phyloP scores from a whole-genome alignment of 176 grass and related monocot genomes.

The Carex cristatella region DNA sequence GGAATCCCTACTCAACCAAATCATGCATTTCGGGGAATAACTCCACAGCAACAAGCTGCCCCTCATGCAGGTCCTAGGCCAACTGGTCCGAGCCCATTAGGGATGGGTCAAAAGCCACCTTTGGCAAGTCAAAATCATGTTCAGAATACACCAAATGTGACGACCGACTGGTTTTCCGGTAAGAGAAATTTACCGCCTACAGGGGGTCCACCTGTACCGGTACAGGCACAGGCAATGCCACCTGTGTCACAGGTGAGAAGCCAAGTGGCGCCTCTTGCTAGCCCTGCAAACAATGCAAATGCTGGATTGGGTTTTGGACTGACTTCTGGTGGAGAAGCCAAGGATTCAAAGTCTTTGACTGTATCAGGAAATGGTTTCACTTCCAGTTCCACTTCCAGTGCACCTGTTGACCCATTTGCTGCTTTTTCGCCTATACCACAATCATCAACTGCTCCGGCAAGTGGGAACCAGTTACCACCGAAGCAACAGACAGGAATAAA shows the following conservation, averaged over 20 bases:
- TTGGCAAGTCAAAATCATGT: conserved; percentile 31
- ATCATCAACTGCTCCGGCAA: conserved; percentile 33
- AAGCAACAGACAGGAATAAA: conserved; percentile 32
- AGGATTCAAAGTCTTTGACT: conserved; percentile 51
- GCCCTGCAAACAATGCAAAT: conserved; percentile 35
- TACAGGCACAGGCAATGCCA: not conserved
- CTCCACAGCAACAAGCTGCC: conserved; percentile 40
- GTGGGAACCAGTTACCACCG: conserved; percentile 42
- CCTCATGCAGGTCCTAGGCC: conserved; percentile 29
- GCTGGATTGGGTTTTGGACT: conserved; percentile 35
- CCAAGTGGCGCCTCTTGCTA: conserved; percentile 39
- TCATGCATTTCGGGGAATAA: conserved; percentile 32
- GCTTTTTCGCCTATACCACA: conserved; percentile 23
- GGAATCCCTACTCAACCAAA: conserved; percentile 45
- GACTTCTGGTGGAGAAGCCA: conserved; percentile 41
- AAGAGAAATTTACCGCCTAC: conserved; percentile 46
- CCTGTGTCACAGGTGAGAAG: conserved; percentile 43
- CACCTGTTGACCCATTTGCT: conserved; percentile 40
- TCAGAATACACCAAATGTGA: conserved; percentile 43
- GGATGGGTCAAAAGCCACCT: conserved; percentile 36
- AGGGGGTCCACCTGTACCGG: conserved; percentile 16
- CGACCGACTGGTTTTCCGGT: conserved; percentile 85
- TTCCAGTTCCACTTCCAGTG: conserved; percentile 48
- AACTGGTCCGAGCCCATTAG: conserved; percentile 27
- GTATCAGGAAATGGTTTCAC: conserved; percentile 55